Percentiles rank a stretch among this genome's conserved stretches.
Evolutionary conservation across 2,329 filamentous ascomycete species (phyloP).

Genomic region (Rhynchosporium secalis): DNA sequence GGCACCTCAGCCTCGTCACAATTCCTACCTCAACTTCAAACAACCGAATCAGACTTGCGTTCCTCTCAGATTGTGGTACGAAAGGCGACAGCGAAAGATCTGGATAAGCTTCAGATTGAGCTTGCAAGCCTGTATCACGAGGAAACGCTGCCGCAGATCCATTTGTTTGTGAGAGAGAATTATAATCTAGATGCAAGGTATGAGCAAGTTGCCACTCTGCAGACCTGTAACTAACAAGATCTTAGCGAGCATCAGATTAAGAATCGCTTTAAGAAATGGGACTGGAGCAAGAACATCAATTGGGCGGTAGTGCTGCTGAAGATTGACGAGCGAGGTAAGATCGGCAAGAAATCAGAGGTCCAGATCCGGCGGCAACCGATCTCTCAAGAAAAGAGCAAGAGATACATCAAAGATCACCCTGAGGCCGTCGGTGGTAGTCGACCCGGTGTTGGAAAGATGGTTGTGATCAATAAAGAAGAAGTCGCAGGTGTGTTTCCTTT

Average conservation of each 20-base stretch:
- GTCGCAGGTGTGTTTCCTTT: too few species aligned
- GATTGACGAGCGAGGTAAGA: not conserved
- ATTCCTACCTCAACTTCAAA: not conserved
- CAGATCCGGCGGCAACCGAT: not conserved
- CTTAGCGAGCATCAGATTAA: too few species aligned
- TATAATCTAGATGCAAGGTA: too few species aligned
- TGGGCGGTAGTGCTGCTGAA: not conserved
- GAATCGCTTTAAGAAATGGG: not conserved
- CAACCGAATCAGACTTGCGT: not conserved
- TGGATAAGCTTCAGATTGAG: not conserved
- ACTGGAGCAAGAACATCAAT: not conserved
- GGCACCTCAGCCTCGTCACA: not conserved
- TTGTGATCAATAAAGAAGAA: too few species aligned
- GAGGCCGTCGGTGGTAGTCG: not conserved
- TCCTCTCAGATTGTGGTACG: not conserved
- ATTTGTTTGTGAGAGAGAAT: too few species aligned
- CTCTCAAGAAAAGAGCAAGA: not conserved
- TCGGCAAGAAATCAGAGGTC: not conserved
- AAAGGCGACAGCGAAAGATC: not conserved
- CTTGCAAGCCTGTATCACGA: too few species aligned
- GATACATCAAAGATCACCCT: not conserved
- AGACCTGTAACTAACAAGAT: too few species aligned
- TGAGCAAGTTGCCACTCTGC: too few species aligned
- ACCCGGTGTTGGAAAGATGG: too few species aligned
- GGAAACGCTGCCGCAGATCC: too few species aligned